Evolutionary conservation across 2,329 filamentous ascomycete genomes (phyloP).

Genomic region (Coniosporium tulheliwenetii): DNA sequence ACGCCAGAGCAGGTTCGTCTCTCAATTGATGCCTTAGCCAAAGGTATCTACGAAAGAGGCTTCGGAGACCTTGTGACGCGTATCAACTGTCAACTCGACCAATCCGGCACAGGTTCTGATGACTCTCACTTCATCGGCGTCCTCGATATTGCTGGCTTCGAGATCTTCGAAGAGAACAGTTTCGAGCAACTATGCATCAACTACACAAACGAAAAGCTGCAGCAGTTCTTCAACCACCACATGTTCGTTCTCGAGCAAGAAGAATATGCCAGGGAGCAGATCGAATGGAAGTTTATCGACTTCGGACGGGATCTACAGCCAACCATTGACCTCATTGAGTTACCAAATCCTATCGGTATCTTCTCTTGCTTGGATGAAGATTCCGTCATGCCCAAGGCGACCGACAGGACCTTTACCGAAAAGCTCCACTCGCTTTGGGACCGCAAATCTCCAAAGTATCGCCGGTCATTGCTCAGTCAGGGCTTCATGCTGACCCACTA

Average conservation of each 20-base stretch:
- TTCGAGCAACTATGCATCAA: conserved; percentile 99
- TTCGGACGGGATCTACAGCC: conserved; percentile 95
- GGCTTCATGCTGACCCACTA: conserved; percentile 97
- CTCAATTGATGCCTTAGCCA: conserved; percentile 77
- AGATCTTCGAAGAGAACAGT: conserved; percentile 96
- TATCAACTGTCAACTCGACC: conserved; percentile 84
- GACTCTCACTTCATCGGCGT: conserved; percentile 95
- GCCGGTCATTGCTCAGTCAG: conserved; percentile 70
- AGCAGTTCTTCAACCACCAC: conserved; percentile 99
- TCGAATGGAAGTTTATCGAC: conserved; percentile 99
- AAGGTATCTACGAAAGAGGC: conserved; percentile 92
- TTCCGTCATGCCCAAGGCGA: conserved; percentile 97
- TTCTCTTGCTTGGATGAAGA: conserved; percentile 98
- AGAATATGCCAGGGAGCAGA: conserved; percentile 92
- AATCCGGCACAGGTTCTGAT: conserved; percentile 66
- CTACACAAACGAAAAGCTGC: conserved; percentile 97
- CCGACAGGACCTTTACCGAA: conserved; percentile 91
- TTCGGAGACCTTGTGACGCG: conserved; percentile 85
- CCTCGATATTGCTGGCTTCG: conserved; percentile 95
- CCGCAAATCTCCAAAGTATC: conserved; percentile 87
- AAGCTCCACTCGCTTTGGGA: conserved; percentile 97
- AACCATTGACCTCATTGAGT: conserved; percentile 91
- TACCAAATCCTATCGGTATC: conserved; percentile 94
- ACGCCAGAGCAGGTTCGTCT: conserved; percentile 92
- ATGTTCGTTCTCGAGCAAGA: conserved; percentile 99